Base-by-base conservation (phyloP, 1,284 basidiomycete genomes). In the Austroboletus olivaceoglutinosus region DNA sequence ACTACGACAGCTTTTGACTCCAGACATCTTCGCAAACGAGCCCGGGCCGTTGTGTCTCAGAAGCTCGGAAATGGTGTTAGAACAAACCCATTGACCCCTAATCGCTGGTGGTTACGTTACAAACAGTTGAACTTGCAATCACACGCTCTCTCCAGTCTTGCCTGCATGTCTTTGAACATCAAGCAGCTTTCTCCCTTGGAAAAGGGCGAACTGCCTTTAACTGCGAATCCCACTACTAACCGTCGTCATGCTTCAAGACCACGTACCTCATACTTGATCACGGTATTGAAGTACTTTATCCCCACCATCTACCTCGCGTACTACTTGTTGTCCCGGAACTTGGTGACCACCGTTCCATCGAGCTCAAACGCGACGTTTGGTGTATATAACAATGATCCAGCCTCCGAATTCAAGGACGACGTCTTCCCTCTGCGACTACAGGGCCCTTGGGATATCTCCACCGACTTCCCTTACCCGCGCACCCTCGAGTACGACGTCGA, bases 381-480 rank as follows among this genome's bases (percentile, higher is more conserved):
- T 40, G 34, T 44, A 19, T 38, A 54, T 38, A 19, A 45, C 16
- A 60, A 70, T 34, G 60, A 70, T 33, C 72, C 72, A 4, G 70
- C 70, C n/a, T 69, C 69, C 47, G 70, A 73, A 41, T 80, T 79
- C 83, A 71, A 73, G 56, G 80, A 88, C 62, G 73, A 87, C 50
- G 61, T 81, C 19, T 89, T 81, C 73, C 86, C 86, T 23, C 65
- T 86, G 23, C 82, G 83, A 36, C 71, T 74, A 45, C 83, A 78
- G 48, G 80, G 79, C 4, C 73, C 78, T 22, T 89, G 86, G 85
- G 86, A 89, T 59, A 88, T 89, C 52, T 87, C 86, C 18, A 86
- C 84, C n/a, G 82, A 87, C 68, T 86, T 80, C 59, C 74, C 78
- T n/a, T 80, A 81, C 66, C 81, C 84, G 2, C 80, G 85, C 25